Conservation (phyloP, 2,329 filamentous ascomycete genomes). For the Beauveria pseudobassiana region DNA sequence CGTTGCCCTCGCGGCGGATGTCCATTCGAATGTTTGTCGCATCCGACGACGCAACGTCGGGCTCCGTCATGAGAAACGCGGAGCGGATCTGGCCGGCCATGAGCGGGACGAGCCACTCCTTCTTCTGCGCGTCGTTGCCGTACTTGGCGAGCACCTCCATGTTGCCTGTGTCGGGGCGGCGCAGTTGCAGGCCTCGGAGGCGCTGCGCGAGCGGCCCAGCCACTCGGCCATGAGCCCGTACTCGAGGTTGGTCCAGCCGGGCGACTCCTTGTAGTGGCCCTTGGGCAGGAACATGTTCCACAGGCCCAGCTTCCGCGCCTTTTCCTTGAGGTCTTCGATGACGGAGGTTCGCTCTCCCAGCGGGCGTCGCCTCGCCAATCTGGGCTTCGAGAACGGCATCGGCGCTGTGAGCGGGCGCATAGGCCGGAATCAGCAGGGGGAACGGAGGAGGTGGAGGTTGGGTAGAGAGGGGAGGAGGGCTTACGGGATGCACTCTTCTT, state of each 20-base stretch:
- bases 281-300: slow-evolving; percentile 99
- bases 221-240: slow-evolving; percentile 98
- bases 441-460: not conserved
- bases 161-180: slow-evolving; percentile 85
- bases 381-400: slow-evolving; percentile 76
- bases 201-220: slow-evolving; percentile 76
- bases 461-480: slow-evolving; percentile 18
- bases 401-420: slow-evolving; percentile 39
- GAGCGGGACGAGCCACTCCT: slow-evolving; percentile 71
- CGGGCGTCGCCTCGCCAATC: slow-evolving; percentile 64
- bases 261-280: slow-evolving; percentile 91
- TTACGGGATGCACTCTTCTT: slow-evolving; percentile 85
- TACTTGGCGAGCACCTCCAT: slow-evolving; percentile 95
- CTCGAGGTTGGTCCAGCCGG: slow-evolving; percentile 90
- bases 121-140: slow-evolving; percentile 78
- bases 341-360: slow-evolving; percentile 72
- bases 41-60: slow-evolving; percentile 79
- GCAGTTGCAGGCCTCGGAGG: slow-evolving; percentile 84
- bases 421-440: not conserved
- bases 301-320: slow-evolving; percentile 74
- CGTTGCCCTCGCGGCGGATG: slow-evolving; percentile 75
- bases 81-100: slow-evolving; percentile 80
- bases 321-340: slow-evolving; percentile 81
- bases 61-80: slow-evolving; percentile 92
- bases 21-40: slow-evolving; percentile 85